Conservation (phyloP, 306 rosid species). For the Rubus parviflorus region DNA sequence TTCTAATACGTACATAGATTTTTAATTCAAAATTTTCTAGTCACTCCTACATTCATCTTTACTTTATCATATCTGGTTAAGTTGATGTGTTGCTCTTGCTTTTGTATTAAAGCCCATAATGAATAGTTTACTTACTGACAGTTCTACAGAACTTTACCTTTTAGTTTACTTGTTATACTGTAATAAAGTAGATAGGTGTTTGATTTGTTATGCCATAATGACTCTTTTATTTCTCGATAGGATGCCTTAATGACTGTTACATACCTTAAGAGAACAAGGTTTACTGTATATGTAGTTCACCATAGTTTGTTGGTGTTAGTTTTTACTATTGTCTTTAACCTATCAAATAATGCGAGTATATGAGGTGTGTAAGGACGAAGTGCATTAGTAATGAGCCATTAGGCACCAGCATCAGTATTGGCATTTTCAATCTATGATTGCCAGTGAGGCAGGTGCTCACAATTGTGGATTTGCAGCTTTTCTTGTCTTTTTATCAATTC, state of each 20-base stretch:
- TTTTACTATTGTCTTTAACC: background rate
- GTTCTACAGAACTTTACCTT: background rate
- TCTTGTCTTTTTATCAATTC: background rate
- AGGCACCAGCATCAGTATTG: background rate
- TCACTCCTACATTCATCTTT: background rate
- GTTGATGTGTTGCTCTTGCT: background rate
- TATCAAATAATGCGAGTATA: background rate
- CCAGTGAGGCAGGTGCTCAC: background rate
- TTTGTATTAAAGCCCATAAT: slow-evolving; percentile 1
- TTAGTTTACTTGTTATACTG: background rate
- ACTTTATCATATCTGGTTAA: background rate
- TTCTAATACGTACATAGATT: background rate
- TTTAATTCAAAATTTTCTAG: background rate
- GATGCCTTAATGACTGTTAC: background rate
- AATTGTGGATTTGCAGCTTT: background rate
- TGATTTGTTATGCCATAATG: background rate
- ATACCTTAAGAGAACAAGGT: background rate
- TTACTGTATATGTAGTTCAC: background rate
- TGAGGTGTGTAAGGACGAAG: background rate
- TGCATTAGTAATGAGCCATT: background rate
- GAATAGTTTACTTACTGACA: background rate
- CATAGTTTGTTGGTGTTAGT: background rate
- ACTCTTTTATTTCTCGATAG: too few species aligned
- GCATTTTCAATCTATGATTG: background rate
- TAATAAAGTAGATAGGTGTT: background rate